Percentiles rank a stretch among this genome's conserved stretches.
Evolutionary conservation across 2,329 filamentous ascomycete species (phyloP).

Genomic region (Pseudocercospora fijiensis): DNA sequence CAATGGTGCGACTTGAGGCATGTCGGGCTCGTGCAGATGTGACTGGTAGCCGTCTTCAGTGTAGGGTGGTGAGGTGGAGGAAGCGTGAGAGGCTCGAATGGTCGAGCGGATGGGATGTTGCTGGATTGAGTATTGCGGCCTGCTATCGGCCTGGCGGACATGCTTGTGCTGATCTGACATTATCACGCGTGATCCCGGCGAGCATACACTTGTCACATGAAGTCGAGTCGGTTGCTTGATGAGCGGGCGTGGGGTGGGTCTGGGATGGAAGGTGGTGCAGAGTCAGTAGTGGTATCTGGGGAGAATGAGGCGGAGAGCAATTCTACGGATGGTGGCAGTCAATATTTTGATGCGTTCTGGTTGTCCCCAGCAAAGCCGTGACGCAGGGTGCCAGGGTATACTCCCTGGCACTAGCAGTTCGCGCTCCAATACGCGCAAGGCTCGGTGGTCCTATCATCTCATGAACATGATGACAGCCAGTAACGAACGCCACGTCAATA

Average conservation of each 20-base stretch:
- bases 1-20: slow-evolving; percentile 27
- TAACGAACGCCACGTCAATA: neutral
- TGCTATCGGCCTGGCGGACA: slow-evolving; percentile 35
- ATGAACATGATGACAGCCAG: neutral
- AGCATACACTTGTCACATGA: slow-evolving; percentile 8
- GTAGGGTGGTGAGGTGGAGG: slow-evolving; percentile 36
- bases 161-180: slow-evolving; percentile 10
- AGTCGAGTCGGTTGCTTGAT: slow-evolving; percentile 5
- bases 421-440: neutral
- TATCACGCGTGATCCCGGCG: slow-evolving; percentile 9
- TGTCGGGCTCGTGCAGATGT: slow-evolving; percentile 21
- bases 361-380: neutral
- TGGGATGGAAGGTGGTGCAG: neutral
- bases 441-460: neutral
- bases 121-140: slow-evolving; percentile 42
- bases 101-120: slow-evolving; percentile 22
- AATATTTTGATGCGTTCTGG: slow-evolving; percentile 5
- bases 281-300: neutral
- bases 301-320: neutral
- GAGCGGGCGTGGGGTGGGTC: neutral
- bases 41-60: slow-evolving; percentile 37
- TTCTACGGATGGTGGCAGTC: neutral
- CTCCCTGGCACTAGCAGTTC: neutral
- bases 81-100: slow-evolving; percentile 37
- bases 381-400: slow-evolving; percentile 1